Evolutionary conservation across 352 stramenopile genomes (phyloP).

Genomic region (Aphanomyces euteiches): DNA sequence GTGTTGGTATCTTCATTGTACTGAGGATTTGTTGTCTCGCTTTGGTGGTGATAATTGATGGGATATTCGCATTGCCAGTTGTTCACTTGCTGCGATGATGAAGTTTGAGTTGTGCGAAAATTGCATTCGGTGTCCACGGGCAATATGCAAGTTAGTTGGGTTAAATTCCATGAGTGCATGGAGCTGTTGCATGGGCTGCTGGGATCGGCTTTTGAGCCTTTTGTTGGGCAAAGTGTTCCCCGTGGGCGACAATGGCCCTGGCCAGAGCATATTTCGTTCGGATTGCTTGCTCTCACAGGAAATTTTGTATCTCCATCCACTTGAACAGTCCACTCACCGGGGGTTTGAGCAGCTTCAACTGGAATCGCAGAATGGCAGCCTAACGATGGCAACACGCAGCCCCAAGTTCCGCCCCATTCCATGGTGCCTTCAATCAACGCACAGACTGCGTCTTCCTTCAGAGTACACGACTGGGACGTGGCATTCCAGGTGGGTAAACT

Average conservation of each 20-base stretch:
- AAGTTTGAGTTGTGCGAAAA: not conserved
- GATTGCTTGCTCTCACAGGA: not conserved
- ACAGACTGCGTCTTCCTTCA: constrained; percentile 8
- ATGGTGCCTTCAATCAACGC: not conserved
- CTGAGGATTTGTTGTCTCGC: no score
- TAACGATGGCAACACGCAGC: constrained; percentile 5
- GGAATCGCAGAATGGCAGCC: not conserved
- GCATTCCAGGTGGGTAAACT: not conserved
- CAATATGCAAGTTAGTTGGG: not conserved
- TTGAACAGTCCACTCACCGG: not conserved
- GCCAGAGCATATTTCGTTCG: not conserved
- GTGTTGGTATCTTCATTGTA: not conserved
- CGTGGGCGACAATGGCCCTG: not conserved
- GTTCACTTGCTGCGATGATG: not conserved
- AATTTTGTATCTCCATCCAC: not conserved
- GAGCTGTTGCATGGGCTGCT: not conserved
- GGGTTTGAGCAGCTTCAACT: not conserved
- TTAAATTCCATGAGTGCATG: not conserved
- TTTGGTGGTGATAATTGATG: no score
- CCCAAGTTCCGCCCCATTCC: constrained; percentile 10
- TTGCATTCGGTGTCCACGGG: not conserved
- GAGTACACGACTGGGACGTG: not conserved
- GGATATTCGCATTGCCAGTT: constrained; percentile 5
- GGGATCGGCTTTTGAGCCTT: not conserved
- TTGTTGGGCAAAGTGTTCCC: constrained; percentile 3